Percentiles rank a stretch among this genome's conserved stretches.
Conservation (phyloP, 2,329 filamentous ascomycete species). For the Verticillium tricorpus region DNA sequence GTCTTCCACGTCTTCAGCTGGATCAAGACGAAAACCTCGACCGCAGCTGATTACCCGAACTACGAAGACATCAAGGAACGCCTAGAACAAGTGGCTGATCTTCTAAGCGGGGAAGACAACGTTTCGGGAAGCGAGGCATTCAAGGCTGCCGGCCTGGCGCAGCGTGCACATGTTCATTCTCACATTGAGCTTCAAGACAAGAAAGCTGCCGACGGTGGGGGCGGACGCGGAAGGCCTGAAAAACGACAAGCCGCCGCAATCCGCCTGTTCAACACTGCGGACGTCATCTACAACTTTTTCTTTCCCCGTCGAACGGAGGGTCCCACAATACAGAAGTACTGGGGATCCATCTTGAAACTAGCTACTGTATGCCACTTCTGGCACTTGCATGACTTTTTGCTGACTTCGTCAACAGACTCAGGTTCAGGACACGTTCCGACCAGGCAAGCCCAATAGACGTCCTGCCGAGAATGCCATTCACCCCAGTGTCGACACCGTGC, state of each 20-base stretch:
- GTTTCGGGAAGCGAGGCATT: slow-evolving; percentile 7
- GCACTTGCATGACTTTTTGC: not conserved
- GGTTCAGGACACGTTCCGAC: not conserved
- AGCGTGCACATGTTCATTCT: slow-evolving; percentile 1
- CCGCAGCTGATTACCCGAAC: not conserved
- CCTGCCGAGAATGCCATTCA: not conserved
- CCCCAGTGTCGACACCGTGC: not conserved
- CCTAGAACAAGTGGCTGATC: not conserved
- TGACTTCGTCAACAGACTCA: not conserved
- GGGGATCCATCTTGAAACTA: slow-evolving; percentile 33
- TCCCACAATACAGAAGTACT: slow-evolving; percentile 30
- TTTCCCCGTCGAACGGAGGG: slow-evolving; percentile 22
- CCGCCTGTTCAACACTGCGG: slow-evolving; percentile 32
- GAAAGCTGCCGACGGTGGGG: not conserved
- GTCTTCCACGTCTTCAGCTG: slow-evolving; percentile 12
- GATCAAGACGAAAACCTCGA: slow-evolving; percentile 1
- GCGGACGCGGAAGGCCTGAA: not conserved
- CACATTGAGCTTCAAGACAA: slow-evolving; percentile 8
- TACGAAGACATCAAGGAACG: not conserved
- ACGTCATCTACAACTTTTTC: slow-evolving; percentile 36
- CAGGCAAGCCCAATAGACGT: slow-evolving; percentile 9
- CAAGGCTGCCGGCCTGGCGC: slow-evolving; percentile 12
- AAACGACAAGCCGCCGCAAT: slow-evolving; percentile 8
- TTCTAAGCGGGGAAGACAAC: slow-evolving; percentile 7
- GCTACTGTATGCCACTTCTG: slow-evolving; percentile 19